Evolutionary conservation across 176 grass and related monocot genomes (phyloP).

Genomic region (Oryza coarctata): DNA sequence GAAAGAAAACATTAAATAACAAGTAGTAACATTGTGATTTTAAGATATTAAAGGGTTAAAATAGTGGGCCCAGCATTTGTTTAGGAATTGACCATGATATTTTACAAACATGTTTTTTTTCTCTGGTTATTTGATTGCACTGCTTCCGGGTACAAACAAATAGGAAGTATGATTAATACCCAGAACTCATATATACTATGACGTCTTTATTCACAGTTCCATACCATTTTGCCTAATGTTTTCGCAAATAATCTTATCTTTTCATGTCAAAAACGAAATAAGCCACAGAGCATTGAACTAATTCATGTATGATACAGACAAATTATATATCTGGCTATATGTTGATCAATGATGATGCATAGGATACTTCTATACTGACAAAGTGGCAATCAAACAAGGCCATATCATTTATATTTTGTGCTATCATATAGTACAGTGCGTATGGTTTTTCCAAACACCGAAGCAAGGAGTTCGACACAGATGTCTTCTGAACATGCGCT

Average conservation of each 20-base stretch:
- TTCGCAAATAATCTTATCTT: not conserved
- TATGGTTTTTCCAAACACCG: not conserved
- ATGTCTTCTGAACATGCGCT: not conserved
- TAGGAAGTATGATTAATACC: not conserved
- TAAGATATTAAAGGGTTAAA: not conserved
- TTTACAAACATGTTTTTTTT: not conserved
- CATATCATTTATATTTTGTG: constrained; percentile 17
- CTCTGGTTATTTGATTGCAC: not conserved
- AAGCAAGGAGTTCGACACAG: not conserved
- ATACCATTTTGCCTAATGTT: not conserved
- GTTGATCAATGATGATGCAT: not conserved
- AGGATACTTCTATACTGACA: not conserved
- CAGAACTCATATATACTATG: not conserved
- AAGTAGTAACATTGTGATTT: not conserved
- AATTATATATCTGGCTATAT: not conserved
- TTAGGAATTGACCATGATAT: not conserved
- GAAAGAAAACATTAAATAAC: constrained; percentile 1
- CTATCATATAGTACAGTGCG: not conserved
- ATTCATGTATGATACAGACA: not conserved
- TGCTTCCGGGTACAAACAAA: constrained; percentile 13
- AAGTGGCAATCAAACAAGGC: not conserved
- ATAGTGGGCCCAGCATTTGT: not conserved
- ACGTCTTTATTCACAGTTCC: constrained; percentile 1
- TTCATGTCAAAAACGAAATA: constrained; percentile 6
- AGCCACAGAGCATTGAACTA: not conserved